These are phyloP conservation scores for Penicillium rolfsii DNA, from an alignment of 2,329 filamentous ascomycete species.

Conservation along the genomic window DNA sequence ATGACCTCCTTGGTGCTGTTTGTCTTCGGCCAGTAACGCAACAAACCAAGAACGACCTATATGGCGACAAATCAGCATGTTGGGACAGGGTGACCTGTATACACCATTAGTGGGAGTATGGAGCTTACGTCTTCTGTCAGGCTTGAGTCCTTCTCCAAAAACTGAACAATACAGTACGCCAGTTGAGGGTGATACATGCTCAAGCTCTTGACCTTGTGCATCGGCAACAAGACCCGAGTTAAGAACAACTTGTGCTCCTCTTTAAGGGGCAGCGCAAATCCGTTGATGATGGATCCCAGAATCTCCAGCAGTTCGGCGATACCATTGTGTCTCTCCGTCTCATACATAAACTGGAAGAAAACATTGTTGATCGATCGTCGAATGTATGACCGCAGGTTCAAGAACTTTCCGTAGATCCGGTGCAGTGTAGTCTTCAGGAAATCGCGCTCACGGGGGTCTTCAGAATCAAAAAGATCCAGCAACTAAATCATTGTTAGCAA, in stretches of 20 bases:
- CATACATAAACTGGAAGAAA: constrained; percentile 99
- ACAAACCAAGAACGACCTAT: constrained; percentile 86
- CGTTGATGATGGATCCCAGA: constrained; percentile 97
- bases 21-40: constrained; percentile 98
- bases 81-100: background rate
- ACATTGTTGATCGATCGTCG: constrained; percentile 99
- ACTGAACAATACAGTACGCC: constrained; percentile 98
- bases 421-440: constrained; percentile 98
- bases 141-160: constrained; percentile 94
- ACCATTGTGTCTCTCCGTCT: constrained; percentile 97
- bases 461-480: constrained; percentile 96
- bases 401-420: constrained; percentile 97
- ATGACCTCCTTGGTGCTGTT: constrained; percentile 99
- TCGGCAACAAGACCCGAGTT: constrained; percentile 84
- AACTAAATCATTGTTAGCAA: constrained; percentile 55
- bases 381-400: constrained; percentile 96
- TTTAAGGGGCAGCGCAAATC: constrained; percentile 93
- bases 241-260: constrained; percentile 99
- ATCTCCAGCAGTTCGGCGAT: constrained; percentile 97
- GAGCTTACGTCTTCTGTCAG: constrained; percentile 86
- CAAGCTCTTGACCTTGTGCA: constrained; percentile 97
- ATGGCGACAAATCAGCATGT: constrained; percentile 16
- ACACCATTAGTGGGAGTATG: background rate
- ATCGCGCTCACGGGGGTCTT: constrained; percentile 93
- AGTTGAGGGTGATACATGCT: constrained; percentile 99